Base-by-base conservation (phyloP, 192 early-diverging fungal species). In the Coemansia sp. region DNA sequence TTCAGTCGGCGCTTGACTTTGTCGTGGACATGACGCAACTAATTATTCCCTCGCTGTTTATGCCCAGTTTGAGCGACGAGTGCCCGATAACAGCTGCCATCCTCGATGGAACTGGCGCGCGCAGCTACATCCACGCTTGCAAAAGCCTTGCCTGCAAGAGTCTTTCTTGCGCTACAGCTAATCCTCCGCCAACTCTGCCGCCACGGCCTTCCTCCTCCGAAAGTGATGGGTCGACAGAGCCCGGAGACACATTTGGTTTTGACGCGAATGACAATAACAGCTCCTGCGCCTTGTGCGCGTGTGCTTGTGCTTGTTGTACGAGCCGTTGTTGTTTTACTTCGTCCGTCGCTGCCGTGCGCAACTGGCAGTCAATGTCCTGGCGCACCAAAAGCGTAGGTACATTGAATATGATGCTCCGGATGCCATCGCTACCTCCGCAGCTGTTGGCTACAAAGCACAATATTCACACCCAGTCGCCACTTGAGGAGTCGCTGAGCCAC, bases 1-100 rank as follows among this genome's bases (percentile, higher is more conserved):
- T 78, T 64, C 69, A 71, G 60, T 71, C 65, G 13, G 73, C 76
- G 5, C 33, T 78, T 3, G 76, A 78, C 18, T 83, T 79, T 73
- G 50, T 72, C n/a, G 60, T 62, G 4, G 81, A 79, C 27, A 69
- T 83, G 81, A 74, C 77, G 4, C 76, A 76, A 57, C 60, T 79
- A 4, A 55, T 68, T 6, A 69, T 79, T 66, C 81, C 81, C 10
- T 70, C 76, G 64, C 77, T 84, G 18, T 84, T 79, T 58, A 72
- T 75, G 76, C 65, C 76, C n/a, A 62, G 67, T 24, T 15, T 72
- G 18, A 67, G 64, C 50, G 64, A 61, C 50, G 70, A 57, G 10
- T 75, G 78, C 53, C 43, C 46, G 13, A 44, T 79, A 41, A 46
- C 64, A 13, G 57, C 55, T 3, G 24, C 62, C 3, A n/a, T 75